Base-by-base conservation (phyloP, 1,284 basidiomycete species). In the Polyporus tsugae region DNA sequence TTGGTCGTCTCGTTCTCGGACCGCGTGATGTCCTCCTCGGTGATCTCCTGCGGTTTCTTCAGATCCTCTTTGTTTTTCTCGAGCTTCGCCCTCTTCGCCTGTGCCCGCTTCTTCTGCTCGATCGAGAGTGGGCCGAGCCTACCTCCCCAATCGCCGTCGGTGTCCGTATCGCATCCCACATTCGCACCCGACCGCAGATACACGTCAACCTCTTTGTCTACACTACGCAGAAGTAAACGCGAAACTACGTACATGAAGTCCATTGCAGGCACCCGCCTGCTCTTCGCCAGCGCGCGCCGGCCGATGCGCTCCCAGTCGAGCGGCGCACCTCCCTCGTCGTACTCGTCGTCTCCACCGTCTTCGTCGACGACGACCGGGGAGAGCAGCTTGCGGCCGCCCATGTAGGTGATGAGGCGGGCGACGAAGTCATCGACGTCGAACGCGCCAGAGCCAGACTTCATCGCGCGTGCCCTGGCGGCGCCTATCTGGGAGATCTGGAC, bases 381-480 rank as follows among this genome's bases (percentile, higher is more conserved):
- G 10, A 73, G 68, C 53, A 86, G 85, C 67, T 85, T 85, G 42
- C 84, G 83, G 1, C 91, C 91, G 22, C 92, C 91, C 90, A 95
- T 90, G 73, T 88, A 92, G 11, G 82, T 86, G 60, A 91, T 81
- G 29, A 95, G 83, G 73, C 91, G 91, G 1, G 87, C 80, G 58
- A 96, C 82, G 73, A 95, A 95, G 69, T 96, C 94, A 70, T 95
- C 94, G 41, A 92, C 82, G 76, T 96, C 95, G 76, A 96, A 96
- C 19, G 89, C 89, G 60, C 92, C 91, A 0, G 87, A 87, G 64
- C 93, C 93, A 0, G 93, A 89, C 78, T 93, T 94, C 87, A 96
- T 90, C n/a, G 91, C 89, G 46, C 93, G 91, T 15, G 94, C 94
- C 78, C 95, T 94, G 74, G 90, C 88, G 1, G 92, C 91, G 66